These are phyloP conservation scores for Yarrowia keelungensis DNA, from an alignment of 805 yeast genomes.

Conservation along the genomic window DNA sequence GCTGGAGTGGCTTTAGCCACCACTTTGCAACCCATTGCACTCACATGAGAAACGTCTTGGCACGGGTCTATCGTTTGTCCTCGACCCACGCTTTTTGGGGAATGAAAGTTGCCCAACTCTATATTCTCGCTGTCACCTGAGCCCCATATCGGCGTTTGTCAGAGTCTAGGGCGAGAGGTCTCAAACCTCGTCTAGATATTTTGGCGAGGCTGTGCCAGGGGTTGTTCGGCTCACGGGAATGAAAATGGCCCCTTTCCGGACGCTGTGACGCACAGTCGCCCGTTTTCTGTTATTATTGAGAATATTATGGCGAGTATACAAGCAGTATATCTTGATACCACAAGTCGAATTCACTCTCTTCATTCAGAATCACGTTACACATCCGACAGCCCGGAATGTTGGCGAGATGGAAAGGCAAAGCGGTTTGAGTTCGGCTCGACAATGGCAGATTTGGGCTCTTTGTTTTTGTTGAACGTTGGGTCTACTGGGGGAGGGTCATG, in stretches of 20 bases:
- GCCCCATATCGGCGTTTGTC: background rate
- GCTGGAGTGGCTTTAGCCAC: too few species aligned
- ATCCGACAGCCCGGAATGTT: slow-evolving; percentile 10
- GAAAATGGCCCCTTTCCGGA: too few species aligned
- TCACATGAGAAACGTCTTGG: slow-evolving; percentile 13
- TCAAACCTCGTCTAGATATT: too few species aligned
- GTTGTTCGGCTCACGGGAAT: too few species aligned
- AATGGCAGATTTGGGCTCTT: background rate
- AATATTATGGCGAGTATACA: too few species aligned
- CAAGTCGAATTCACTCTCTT: too few species aligned
- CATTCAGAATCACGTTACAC: background rate
- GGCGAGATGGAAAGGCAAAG: background rate
- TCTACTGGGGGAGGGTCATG: too few species aligned
- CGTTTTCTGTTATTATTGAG: too few species aligned
- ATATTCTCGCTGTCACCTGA: slow-evolving; percentile 2
- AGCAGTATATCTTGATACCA: too few species aligned
- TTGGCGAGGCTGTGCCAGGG: too few species aligned
- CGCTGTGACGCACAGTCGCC: too few species aligned
- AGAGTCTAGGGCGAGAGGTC: too few species aligned
- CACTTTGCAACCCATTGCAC: slow-evolving; percentile 2
- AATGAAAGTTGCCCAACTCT: background rate
- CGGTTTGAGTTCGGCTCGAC: background rate
- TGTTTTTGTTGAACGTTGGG: background rate
- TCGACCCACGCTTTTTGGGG: background rate
- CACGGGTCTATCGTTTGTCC: background rate